Conservation (phyloP, 1,284 basidiomycete species). For the Ganoderma meredithae region DNA sequence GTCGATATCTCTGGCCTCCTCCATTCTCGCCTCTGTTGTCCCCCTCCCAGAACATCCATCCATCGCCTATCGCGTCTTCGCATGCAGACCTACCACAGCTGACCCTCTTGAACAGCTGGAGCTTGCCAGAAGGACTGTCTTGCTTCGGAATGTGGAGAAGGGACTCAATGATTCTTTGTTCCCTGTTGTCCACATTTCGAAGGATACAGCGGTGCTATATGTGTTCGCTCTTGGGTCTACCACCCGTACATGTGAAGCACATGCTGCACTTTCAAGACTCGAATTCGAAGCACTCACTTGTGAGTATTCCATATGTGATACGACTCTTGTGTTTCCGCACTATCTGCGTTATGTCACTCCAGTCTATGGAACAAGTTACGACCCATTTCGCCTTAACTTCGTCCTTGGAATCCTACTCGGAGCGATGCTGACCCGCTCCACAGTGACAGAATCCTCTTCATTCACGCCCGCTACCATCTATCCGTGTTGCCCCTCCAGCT, state of each 20-base stretch:
- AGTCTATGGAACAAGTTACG: background rate
- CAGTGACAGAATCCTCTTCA: conserved; percentile 37
- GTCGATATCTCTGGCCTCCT: conserved; percentile 42
- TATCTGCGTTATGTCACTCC: background rate
- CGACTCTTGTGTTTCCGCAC: background rate
- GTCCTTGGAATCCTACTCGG: background rate
- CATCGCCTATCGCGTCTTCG: conserved; percentile 56
- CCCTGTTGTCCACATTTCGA: conserved; percentile 54
- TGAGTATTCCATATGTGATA: conserved; percentile 44
- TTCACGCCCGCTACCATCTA: conserved; percentile 59
- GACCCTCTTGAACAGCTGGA: conserved; percentile 57
- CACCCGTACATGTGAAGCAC: conserved; percentile 41
- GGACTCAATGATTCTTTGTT: conserved; percentile 58
- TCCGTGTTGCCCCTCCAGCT: conserved; percentile 58
- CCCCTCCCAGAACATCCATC: conserved; percentile 45
- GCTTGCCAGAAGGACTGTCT: conserved; percentile 56
- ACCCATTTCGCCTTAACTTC: background rate
- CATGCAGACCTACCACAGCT: conserved; percentile 35
- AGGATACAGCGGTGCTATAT: conserved; percentile 53
- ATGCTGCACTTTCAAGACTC: conserved; percentile 43
- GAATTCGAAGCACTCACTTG: conserved; percentile 57
- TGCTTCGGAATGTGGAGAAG: conserved; percentile 46
- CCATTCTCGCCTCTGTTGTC: conserved; percentile 48
- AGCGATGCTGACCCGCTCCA: conserved; percentile 20
- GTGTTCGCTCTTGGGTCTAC: conserved; percentile 59